These are phyloP conservation scores for Micromonas pusilla DNA, from an alignment of 139 green algal species.

Conservation along the genomic window DNA sequence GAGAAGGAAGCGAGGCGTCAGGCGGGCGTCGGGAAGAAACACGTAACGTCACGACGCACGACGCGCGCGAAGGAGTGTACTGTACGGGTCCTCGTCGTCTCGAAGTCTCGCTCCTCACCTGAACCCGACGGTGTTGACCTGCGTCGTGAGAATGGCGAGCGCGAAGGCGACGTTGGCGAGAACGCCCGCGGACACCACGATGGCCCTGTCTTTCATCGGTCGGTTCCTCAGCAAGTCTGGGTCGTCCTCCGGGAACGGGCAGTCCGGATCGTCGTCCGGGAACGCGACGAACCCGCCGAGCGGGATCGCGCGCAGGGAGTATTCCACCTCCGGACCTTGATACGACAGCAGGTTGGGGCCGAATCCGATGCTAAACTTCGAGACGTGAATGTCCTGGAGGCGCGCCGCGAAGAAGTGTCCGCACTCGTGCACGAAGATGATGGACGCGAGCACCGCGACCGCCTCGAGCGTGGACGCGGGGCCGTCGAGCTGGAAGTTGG, in stretches of 20 bases:
- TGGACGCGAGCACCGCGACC: conserved; percentile 66
- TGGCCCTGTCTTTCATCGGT: conserved; percentile 55
- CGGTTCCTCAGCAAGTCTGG: conserved; percentile 92
- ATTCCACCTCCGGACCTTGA: conserved; percentile 78
- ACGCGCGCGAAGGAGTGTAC: too few relatives aligned
- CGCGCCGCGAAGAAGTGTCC: conserved; percentile 86
- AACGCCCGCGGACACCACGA: conserved; percentile 88
- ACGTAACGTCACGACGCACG: too few relatives aligned
- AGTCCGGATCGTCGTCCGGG: conserved; percentile 86
- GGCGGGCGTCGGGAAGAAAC: too few relatives aligned
- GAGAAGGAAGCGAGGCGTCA: too few relatives aligned
- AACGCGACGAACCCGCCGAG: conserved; percentile 96
- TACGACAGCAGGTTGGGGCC: conserved; percentile 59
- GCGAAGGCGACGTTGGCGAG: conserved; percentile 89
- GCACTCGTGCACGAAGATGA: conserved; percentile 81
- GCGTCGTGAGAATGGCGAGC: conserved; percentile 63
- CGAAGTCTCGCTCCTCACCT: too few relatives aligned
- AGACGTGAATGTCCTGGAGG: conserved; percentile 83
- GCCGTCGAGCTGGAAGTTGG: conserved; percentile 49
- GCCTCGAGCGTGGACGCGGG: conserved; percentile 56
- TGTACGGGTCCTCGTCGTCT: conserved; percentile 29
- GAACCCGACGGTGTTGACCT: conserved; percentile 42
- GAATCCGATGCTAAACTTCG: conserved; percentile 93
- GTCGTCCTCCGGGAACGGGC: conserved; percentile 58
- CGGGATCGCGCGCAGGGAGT: conserved; percentile 79